phyloP scores from a whole-genome alignment of 2,329 filamentous ascomycete genomes.

The Allantophomopsis cytisporea region DNA sequence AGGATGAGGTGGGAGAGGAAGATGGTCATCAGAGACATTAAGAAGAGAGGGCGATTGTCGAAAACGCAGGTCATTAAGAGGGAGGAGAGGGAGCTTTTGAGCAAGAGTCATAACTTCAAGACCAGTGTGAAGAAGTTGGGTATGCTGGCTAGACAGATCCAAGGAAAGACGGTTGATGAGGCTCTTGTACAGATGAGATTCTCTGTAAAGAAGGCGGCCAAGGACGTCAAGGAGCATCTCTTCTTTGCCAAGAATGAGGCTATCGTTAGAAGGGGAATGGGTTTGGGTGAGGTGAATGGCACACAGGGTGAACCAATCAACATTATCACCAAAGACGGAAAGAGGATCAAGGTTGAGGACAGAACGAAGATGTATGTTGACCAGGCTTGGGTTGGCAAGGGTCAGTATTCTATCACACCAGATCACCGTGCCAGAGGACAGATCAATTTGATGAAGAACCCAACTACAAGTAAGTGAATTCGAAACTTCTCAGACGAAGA shows the following conservation, averaged over 20 bases:
- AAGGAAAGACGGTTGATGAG: constrained; percentile 86
- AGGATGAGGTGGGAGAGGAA: constrained; percentile 69
- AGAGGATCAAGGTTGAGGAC: constrained; percentile 56
- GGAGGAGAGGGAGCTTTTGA: constrained; percentile 37
- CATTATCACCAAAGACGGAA: constrained; percentile 64
- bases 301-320: constrained; percentile 29
- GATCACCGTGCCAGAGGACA: constrained; percentile 68
- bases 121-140: constrained; percentile 89
- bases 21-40: constrained; percentile 68
- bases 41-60: constrained; percentile 50
- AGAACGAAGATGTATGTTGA: constrained; percentile 79
- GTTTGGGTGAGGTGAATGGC: constrained; percentile 32
- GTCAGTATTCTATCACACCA: constrained; percentile 39
- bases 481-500: not conserved
- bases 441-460: constrained; percentile 53
- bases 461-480: constrained; percentile 55
- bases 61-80: constrained; percentile 55
- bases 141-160: constrained; percentile 74
- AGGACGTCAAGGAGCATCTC: constrained; percentile 67
- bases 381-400: constrained; percentile 83
- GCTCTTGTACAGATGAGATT: constrained; percentile 92
- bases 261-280: constrained; percentile 74
- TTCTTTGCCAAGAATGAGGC: constrained; percentile 73
- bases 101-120: constrained; percentile 60
- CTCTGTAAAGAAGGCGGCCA: constrained; percentile 83